These are phyloP conservation scores for Suillus clintonianus DNA, from an alignment of 768 basidiomycete genomes.

Conservation along the genomic window DNA sequence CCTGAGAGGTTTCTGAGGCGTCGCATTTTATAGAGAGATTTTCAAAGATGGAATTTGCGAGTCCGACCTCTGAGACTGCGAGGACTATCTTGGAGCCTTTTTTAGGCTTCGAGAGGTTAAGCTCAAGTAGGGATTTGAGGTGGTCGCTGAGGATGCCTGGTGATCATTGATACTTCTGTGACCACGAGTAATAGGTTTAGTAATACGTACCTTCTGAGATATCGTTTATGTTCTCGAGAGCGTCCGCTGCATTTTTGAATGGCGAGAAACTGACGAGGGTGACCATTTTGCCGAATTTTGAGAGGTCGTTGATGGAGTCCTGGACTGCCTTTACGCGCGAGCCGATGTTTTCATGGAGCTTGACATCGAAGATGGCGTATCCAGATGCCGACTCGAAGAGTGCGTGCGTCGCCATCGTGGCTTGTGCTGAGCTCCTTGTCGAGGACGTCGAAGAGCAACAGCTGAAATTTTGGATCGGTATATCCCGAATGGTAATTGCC, in stretches of 20 bases:
- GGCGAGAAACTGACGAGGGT: conserved; percentile 88
- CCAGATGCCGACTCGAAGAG: conserved; percentile 95
- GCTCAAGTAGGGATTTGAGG: conserved; percentile 80
- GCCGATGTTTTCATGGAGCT: conserved; percentile 85
- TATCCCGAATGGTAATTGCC: background rate
- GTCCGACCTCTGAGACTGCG: conserved; percentile 72
- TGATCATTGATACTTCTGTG: background rate
- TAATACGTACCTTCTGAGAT: conserved; percentile 81
- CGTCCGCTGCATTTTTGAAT: conserved; percentile 91
- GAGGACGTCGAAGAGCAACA: conserved; percentile 29
- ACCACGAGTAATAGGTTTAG: background rate
- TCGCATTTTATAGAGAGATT: conserved; percentile 68
- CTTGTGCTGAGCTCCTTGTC: conserved; percentile 30
- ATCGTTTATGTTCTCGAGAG: conserved; percentile 94
- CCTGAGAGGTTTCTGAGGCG: conserved; percentile 75
- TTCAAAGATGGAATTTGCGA: conserved; percentile 78
- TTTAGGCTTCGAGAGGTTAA: conserved; percentile 79
- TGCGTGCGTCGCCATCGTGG: conserved; percentile 74
- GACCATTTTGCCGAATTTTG: conserved; percentile 93
- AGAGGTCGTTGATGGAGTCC: conserved; percentile 81
- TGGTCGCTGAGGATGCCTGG: conserved; percentile 85
- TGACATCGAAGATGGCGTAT: conserved; percentile 89
- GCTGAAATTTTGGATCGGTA: conserved; percentile 21
- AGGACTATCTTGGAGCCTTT: conserved; percentile 71
- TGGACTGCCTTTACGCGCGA: conserved; percentile 77